Evolutionary conservation across 2,329 filamentous ascomycete genomes (phyloP), one percentile per base, ranked within the genome.

Genomic region (Gaeumannomyces tritici): DNA sequence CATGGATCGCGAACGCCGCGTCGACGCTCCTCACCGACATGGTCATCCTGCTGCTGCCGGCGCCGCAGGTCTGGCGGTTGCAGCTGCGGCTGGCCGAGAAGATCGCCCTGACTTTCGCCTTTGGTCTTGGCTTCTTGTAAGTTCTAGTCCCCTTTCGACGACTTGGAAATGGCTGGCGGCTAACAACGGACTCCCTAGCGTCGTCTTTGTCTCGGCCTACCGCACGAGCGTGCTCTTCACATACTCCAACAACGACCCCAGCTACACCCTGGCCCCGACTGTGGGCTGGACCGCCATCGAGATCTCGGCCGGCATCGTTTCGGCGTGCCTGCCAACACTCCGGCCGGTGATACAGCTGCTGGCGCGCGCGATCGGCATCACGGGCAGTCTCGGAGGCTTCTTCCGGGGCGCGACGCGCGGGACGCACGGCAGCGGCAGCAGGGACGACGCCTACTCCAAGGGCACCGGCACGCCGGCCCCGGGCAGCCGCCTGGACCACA

Each of bases 261-360:
- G 74, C n/a, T 81, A 80, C 67, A 78, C 78, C 0, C 72, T 82
- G 11, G 77, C 77, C 0, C 75, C 74, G 1, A 75, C 77, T 0
- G 74, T 77, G 5, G 77, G 75, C 61, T 82, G 79, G 80, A 79
- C 78, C 8, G 73, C 73, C 5, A 77, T 81, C 64, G 80, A 82
- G 66, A 76, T 79, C 69, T 73, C 78, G 0, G 75, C 77, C 0
- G 82, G 80, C 60, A 81, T 84, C 65, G 73, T 82, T 56, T 81
- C 80, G 0, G 81, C 81, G 8, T 82, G 79, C 65, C 76, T 83
- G 0, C 82, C 82, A 0, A 82, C 81, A 0, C 71, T 83, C 54
- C 75, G 79, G 7, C 80, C 80, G 3, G 73, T 80, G 18, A 65
- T 81, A 35, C 71, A 72, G 4, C 24, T 67, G 12, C 70, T 77